These are phyloP conservation scores for Termitomyces heimii DNA, from an alignment of 768 basidiomycete species.

Conservation along the genomic window DNA sequence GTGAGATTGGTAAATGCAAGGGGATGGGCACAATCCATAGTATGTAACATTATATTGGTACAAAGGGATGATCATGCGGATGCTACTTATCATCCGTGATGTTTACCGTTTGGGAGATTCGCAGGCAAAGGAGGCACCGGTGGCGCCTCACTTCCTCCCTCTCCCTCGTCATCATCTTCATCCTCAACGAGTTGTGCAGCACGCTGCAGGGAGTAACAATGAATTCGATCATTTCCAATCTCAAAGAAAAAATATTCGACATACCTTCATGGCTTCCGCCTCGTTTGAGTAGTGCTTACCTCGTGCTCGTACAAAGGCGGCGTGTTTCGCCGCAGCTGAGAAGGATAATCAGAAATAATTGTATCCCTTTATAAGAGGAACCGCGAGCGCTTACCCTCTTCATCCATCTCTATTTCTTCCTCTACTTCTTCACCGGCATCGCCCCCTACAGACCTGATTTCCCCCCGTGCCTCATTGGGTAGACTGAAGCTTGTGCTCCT, in stretches of 20 bases:
- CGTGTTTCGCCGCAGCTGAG: constrained; percentile 76
- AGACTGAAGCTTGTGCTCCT: constrained; percentile 83
- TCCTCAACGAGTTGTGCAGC: constrained; percentile 62
- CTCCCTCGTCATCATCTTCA: constrained; percentile 38
- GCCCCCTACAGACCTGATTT: constrained; percentile 48
- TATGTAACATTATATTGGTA: constrained; percentile 1
- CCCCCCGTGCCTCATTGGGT: constrained; percentile 60
- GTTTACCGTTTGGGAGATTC: constrained; percentile 21
- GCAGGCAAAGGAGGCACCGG: constrained; percentile 10
- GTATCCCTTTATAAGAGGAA: neutral
- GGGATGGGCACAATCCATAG: neutral
- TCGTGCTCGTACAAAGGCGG: constrained; percentile 73
- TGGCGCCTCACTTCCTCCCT: neutral
- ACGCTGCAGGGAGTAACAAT: constrained; percentile 32
- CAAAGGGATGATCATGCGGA: neutral
- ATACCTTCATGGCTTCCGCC: constrained; percentile 89
- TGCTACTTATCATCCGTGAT: constrained; percentile 6
- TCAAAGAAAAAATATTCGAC: neutral
- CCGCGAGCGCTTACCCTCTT: constrained; percentile 55
- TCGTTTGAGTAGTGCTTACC: constrained; percentile 88
- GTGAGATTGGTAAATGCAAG: neutral
- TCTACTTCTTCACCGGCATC: constrained; percentile 68
- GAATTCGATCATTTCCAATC: neutral
- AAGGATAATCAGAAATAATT: neutral
- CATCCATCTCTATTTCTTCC: constrained; percentile 76